Evolutionary conservation across 768 basidiomycete species (phyloP), one percentile per base, ranked within the genome.

Genomic region (Auricularia heimuer): DNA sequence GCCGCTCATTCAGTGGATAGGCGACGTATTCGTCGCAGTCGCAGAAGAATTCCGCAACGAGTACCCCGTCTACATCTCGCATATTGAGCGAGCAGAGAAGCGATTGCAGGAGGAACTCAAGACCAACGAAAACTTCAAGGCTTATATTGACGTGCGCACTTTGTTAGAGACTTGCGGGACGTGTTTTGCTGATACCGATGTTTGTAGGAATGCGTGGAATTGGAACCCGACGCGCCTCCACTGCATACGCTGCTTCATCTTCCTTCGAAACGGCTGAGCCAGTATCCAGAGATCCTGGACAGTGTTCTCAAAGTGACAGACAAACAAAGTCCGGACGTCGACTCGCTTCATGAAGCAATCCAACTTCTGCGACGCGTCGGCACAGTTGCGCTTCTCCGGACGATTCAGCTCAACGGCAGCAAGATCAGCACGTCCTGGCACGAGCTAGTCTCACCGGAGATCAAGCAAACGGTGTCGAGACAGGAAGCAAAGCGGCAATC

Each of bases 11-110:
- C 82, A 86, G 67, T 81, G 83, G 51, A 90, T 98, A 29, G 95
- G 96, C 0, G 94, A 96, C 71, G 84, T 97, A 60, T 92, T 96
- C 73, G 78, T 97, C 45, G 84, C 88, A 34, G 88, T 90, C 4
- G 94, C 94, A 0, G 84, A 90, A 4, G 90, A 94, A 70, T 97
- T 97, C 77, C 82, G 91, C 54, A 78, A 86, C 42, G 87, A 88
- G 2, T 98, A 98, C 72, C 91, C 93, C 2, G 82, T 82, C 4
- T 97, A 95, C 69, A 82, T 92, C 29, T 33, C 29, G 29, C 56
- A 60, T 29, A 60, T 60, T 29, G 56, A 60, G 56, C 56, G 29
- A 4, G 56, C 56, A 14, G 56, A 60, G 56, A 60, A 60, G 29
- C 56, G 56, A 8, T 18, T 60, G 10, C 56, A 60, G 24, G 56